These are phyloP conservation scores for Aspergillus cavernicola DNA, from an alignment of 495 filamentous ascomycete genomes.

Conservation along the genomic window DNA sequence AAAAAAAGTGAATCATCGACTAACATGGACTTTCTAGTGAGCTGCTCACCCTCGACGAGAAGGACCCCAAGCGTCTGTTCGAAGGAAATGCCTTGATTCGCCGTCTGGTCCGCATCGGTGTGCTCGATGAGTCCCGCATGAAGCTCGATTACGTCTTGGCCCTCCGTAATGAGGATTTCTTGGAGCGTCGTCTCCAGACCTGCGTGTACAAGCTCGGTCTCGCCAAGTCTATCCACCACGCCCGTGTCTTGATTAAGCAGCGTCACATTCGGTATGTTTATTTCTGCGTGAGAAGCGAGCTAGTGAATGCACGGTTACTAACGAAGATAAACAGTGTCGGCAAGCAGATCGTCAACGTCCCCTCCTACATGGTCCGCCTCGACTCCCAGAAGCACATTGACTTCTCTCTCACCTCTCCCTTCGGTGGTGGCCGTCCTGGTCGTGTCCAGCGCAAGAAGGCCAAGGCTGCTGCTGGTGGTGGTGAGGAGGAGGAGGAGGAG, in stretches of 20 bases:
- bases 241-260: constrained; percentile 98
- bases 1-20: not conserved
- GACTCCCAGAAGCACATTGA: constrained; percentile 99
- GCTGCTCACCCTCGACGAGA: constrained; percentile 99
- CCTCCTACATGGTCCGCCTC: constrained; percentile 97
- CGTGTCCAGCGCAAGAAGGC: constrained; percentile 99
- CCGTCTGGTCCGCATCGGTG: constrained; percentile 98
- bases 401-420: constrained; percentile 95
- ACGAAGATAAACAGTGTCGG: constrained; percentile 55
- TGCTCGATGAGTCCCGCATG: constrained; percentile 99
- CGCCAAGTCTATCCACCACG: constrained; percentile 99
- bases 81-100: constrained; percentile 99
- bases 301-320: not conserved
- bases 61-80: constrained; percentile 99
- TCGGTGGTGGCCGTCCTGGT: constrained; percentile 93
- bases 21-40: constrained; percentile 57
- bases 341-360: constrained; percentile 99
- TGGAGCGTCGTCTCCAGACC: constrained; percentile 98
- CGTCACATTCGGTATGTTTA: constrained; percentile 80
- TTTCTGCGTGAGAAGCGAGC: not conserved
- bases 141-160: constrained; percentile 99
- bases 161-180: constrained; percentile 96
- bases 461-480: constrained; percentile 87
- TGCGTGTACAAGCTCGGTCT: constrained; percentile 99
- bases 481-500: constrained; percentile 80